Evolutionary conservation across 192 early-diverging fungal species (phyloP), one percentile per base, ranked within the genome.

Genomic region (Thamnidium elegans): DNA sequence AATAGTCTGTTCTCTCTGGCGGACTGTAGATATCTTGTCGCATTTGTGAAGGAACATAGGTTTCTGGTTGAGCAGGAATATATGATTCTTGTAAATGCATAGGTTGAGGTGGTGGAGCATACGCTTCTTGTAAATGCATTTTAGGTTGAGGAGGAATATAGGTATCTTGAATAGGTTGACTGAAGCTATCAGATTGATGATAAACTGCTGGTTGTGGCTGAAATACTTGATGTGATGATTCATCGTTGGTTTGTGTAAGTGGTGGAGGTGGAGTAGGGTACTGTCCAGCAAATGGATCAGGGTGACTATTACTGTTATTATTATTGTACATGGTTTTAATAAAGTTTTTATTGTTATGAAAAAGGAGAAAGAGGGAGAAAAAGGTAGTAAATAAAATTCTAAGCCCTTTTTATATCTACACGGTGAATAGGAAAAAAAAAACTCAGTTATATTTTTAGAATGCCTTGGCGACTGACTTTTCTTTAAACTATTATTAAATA

Each of bases 251-350:
- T 20, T 23, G 55, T 4, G 26, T 17, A 9, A 11, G 39, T 17
- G 14, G 26, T 0, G 47, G 13, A 46, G 48, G 65, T 9, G 71
- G 71, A 26, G 39, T 34, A 14, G 66, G 66, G 48, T 73, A 73
- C 54, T 73, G 66, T 4, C 61, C 63, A 32, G 66, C 62, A 47
- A 64, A 73, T 5, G 71, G 71, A 61, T 73, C 71, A 32, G 65
- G 39, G 6, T 45, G 50, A 48, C 32, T 34, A 30, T 19, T 56
- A 36, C 8, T 55, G 9, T 56, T 15, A 39, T 39, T 36, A 36
- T 36, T 39, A 9, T 39, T 10, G 9, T 39, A 39, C 34, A 10
- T 26, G 26, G 26, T 26, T 1, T 26, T 26, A 26, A 26, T 26
- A 26, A 3, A 26, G n/a, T n/a, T 32, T 36, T 34, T 39, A 19